Conservation (phyloP, 75 land plant genomes). For the Gnetum montanum region DNA sequence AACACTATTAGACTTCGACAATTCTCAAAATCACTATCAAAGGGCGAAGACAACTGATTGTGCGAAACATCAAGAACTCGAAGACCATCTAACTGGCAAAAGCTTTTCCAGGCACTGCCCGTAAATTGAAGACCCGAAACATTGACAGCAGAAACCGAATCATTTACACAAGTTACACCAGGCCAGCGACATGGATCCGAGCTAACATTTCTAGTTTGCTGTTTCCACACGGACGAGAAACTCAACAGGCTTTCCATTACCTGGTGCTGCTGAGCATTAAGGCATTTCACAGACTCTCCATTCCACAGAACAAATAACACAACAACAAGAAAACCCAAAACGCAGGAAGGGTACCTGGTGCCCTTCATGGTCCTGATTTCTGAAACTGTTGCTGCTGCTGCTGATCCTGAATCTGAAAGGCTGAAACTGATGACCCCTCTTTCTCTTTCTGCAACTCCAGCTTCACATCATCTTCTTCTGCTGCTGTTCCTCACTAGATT, state of each 20-base stretch:
- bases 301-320: not conserved
- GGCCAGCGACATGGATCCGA: slow-evolving; percentile 2
- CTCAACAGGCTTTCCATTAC: not conserved
- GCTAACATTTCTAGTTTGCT: not conserved
- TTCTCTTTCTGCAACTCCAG: too few relatives aligned
- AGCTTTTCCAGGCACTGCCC: not conserved
- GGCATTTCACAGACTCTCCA: not conserved
- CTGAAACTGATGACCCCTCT: too few relatives aligned
- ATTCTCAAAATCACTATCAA: not conserved
- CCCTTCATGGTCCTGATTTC: not conserved
- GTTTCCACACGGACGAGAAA: not conserved
- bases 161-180: not conserved
- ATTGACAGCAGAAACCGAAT: not conserved
- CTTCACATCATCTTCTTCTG: too few relatives aligned
- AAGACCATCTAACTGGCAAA: not conserved
- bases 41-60: not conserved
- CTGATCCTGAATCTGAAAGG: too few relatives aligned
- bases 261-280: not conserved
- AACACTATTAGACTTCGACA: slow-evolving; percentile 10
- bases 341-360: not conserved
- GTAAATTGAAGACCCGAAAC: not conserved
- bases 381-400: too few relatives aligned
- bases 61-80: not conserved
- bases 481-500: too few relatives aligned
- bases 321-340: not conserved